phyloP scores from a whole-genome alignment of 768 basidiomycete genomes.

The Amanita fuliginea region DNA sequence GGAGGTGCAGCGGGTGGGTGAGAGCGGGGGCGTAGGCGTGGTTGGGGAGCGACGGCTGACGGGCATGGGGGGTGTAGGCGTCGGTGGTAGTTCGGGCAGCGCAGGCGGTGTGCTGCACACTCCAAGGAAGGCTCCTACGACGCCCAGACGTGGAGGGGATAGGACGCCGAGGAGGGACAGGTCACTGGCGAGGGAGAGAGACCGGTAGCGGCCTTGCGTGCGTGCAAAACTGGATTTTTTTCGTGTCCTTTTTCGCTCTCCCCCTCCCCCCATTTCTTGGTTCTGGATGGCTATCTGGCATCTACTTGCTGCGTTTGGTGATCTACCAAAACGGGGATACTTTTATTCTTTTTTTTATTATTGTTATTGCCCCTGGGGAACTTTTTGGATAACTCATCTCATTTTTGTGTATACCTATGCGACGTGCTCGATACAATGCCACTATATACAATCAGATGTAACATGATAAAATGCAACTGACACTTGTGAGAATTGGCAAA shows the following conservation, averaged over 20 bases:
- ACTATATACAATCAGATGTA: not conserved
- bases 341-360: not conserved
- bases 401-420: not conserved
- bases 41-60: constrained; percentile 41
- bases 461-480: not conserved
- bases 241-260: too few relatives aligned
- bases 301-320: too few relatives aligned
- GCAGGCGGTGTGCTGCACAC: constrained; percentile 41
- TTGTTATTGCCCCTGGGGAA: not conserved
- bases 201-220: not conserved
- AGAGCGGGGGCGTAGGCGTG: constrained; percentile 35
- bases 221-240: not conserved
- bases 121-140: constrained; percentile 55
- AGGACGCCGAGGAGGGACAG: constrained; percentile 50
- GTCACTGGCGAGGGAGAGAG: constrained; percentile 32
- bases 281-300: too few relatives aligned
- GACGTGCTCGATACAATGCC: not conserved
- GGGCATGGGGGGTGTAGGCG: constrained; percentile 37
- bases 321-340: too few relatives aligned
- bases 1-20: constrained; percentile 58
- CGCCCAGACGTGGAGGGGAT: constrained; percentile 37
- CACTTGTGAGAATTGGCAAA: not conserved
- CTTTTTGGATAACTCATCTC: not conserved
- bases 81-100: not conserved
- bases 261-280: too few relatives aligned